Conservation (phyloP, 805 yeast genomes). For the Wickerhamomyces queroliae region DNA sequence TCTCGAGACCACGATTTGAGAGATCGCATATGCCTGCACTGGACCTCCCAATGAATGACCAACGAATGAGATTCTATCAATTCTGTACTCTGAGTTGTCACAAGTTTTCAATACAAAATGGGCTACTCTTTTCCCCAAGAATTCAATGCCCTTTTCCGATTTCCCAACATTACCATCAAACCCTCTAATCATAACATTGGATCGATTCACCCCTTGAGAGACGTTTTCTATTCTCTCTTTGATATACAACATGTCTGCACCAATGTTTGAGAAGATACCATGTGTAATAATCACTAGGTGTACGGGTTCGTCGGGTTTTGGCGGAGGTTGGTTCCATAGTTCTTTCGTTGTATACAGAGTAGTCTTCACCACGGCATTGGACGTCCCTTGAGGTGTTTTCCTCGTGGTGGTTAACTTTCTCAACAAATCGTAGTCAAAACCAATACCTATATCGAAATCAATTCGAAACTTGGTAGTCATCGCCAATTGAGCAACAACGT, state of each 20-base stretch:
- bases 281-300: constrained; percentile 87
- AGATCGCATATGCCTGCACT: constrained; percentile 86
- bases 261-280: constrained; percentile 85
- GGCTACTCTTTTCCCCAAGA: constrained; percentile 77
- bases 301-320: constrained; percentile 44
- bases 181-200: constrained; percentile 74
- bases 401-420: constrained; percentile 8
- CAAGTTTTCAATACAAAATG: constrained; percentile 47
- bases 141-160: constrained; percentile 85
- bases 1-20: constrained; percentile 53
- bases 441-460: constrained; percentile 57
- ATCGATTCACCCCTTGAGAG: constrained; percentile 9
- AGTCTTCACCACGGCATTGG: constrained; percentile 22
- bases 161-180: constrained; percentile 78
- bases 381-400: constrained; percentile 1
- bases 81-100: constrained; percentile 36
- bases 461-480: constrained; percentile 67
- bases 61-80: constrained; percentile 71
- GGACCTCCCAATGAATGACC: constrained; percentile 95
- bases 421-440: constrained; percentile 30
- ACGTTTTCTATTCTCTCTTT: constrained; percentile 68
- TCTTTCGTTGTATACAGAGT: constrained; percentile 57
- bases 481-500: constrained; percentile 73
- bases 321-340: constrained; percentile 71
- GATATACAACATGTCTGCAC: constrained; percentile 84